A percentile compares a stretch with the other conserved stretches of the same genome.
phyloP scores from a whole-genome alignment of 2,329 filamentous ascomycete species.

The Aspergillus fijiensis region DNA sequence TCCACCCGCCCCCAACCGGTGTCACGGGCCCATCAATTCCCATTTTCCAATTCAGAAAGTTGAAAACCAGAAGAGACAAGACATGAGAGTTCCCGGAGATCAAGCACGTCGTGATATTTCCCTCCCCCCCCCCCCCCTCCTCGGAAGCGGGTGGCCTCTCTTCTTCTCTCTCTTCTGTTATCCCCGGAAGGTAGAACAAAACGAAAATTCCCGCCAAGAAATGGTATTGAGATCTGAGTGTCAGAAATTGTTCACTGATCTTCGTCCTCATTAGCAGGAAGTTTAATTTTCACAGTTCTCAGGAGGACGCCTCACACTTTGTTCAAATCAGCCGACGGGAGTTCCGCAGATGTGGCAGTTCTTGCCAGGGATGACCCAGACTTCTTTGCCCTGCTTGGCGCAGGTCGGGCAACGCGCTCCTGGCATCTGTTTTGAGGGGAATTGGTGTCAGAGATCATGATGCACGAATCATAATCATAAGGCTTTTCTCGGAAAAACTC shows the following conservation, averaged over 20 bases:
- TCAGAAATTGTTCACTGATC: neutral
- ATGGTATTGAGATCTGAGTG: neutral
- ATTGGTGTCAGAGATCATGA: neutral
- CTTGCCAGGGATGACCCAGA: conserved; percentile 50
- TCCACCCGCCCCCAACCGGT: neutral
- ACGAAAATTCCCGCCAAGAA: neutral
- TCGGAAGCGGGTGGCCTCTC: too few species aligned
- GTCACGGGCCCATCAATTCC: neutral
- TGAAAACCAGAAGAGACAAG: neutral
- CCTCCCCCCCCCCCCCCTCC: too few species aligned
- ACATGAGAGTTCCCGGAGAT: neutral
- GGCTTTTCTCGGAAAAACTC: neutral
- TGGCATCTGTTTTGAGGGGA: conserved; percentile 39
- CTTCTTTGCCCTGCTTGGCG: conserved; percentile 34
- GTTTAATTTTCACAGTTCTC: too few species aligned
- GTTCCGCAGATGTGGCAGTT: conserved; percentile 45
- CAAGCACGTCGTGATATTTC: neutral
- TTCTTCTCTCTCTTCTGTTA: neutral
- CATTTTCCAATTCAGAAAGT: neutral
- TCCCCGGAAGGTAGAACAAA: neutral
- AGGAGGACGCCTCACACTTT: neutral
- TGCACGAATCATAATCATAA: neutral
- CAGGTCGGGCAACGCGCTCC: conserved; percentile 46
- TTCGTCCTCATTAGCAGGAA: too few species aligned
- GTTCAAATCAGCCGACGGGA: conserved; percentile 28